phyloP scores from a whole-genome alignment of 345 rosid genomes.

The Boechera retrofracta region DNA sequence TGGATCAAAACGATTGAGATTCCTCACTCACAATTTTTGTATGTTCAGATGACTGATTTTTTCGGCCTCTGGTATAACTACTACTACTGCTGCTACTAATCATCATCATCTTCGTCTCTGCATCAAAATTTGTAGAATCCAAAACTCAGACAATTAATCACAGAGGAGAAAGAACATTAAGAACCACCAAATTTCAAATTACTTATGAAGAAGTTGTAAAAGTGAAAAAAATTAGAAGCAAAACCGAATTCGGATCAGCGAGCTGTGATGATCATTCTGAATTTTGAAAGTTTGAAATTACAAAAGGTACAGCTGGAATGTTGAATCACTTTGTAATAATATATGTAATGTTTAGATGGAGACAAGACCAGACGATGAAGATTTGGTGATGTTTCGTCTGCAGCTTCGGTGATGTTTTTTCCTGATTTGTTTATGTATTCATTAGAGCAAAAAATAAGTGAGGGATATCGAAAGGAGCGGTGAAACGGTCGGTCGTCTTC shows the following conservation, averaged over 20 bases:
- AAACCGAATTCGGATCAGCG: constrained; percentile 1
- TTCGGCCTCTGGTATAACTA: neutral
- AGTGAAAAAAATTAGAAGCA: neutral
- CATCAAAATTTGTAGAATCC: constrained; percentile 22
- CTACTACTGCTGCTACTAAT: constrained; percentile 9
- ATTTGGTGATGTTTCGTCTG: constrained; percentile 41
- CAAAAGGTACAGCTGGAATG: neutral
- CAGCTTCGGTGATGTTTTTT: constrained; percentile 29
- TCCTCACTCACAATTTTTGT: constrained; percentile 24
- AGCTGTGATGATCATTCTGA: constrained; percentile 20
- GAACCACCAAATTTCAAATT: neutral
- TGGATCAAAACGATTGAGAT: constrained; percentile 1
- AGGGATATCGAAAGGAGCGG: constrained; percentile 29
- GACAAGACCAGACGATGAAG: constrained; percentile 32
- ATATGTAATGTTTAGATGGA: constrained; percentile 22
- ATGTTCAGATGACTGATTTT: neutral
- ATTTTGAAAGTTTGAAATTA: constrained; percentile 8
- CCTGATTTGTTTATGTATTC: constrained; percentile 25
- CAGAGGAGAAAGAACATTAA: neutral
- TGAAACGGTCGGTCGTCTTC: constrained; percentile 42
- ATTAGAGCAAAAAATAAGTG: neutral
- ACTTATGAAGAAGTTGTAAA: neutral
- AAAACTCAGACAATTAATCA: constrained; percentile 8
- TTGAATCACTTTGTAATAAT: constrained; percentile 17
- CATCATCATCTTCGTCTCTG: constrained; percentile 29